A percentile compares a stretch with the other conserved stretches of the same genome.
phyloP scores from a whole-genome alignment of 441 rosid genomes.

The Populus tomentosa region DNA sequence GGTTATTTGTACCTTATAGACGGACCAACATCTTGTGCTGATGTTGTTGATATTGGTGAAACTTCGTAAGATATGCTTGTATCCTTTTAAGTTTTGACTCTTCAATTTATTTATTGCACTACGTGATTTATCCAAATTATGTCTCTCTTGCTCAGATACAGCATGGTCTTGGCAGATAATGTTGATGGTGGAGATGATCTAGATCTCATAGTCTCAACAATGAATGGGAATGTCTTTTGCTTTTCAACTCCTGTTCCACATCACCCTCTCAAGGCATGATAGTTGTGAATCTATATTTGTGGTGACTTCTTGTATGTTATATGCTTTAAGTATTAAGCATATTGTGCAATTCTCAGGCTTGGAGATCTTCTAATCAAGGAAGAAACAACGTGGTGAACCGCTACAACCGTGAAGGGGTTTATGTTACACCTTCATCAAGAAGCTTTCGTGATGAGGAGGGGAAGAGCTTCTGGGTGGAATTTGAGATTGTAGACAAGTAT shows the following conservation, averaged over 20 bases:
- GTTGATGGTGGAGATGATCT: conserved; percentile 99
- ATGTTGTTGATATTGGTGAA: conserved; percentile 98
- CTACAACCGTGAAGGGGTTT: conserved; percentile 77
- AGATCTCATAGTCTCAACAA: conserved; percentile 94
- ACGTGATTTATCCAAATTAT: conserved; percentile 12
- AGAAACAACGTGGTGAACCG: conserved; percentile 81
- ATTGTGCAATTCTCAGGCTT: conserved; percentile 58
- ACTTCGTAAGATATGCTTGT: conserved; percentile 65
- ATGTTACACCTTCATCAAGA: conserved; percentile 81
- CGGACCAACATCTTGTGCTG: conserved; percentile 96
- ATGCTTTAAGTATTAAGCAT: conserved; percentile 5
- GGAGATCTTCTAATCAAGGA: conserved; percentile 92
- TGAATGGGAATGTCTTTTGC: conserved; percentile 99
- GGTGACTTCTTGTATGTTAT: conserved; percentile 2
- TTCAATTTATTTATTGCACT: conserved; percentile 8
- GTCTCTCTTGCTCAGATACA: conserved; percentile 56
- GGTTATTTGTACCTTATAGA: conserved; percentile 98
- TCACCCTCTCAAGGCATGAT: conserved; percentile 93
- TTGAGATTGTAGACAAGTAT: conserved; percentile 84
- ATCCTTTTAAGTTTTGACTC: conserved; percentile 8
- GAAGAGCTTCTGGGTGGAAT: conserved; percentile 92
- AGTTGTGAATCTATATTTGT: conserved; percentile 12
- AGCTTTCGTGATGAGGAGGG: conserved; percentile 98
- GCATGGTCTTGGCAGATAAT: conserved; percentile 98
- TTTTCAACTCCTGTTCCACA: conserved; percentile 95